Base-by-base conservation (phyloP, 2,329 filamentous ascomycete genomes). In the Raffaelea deltoideospora region DNA sequence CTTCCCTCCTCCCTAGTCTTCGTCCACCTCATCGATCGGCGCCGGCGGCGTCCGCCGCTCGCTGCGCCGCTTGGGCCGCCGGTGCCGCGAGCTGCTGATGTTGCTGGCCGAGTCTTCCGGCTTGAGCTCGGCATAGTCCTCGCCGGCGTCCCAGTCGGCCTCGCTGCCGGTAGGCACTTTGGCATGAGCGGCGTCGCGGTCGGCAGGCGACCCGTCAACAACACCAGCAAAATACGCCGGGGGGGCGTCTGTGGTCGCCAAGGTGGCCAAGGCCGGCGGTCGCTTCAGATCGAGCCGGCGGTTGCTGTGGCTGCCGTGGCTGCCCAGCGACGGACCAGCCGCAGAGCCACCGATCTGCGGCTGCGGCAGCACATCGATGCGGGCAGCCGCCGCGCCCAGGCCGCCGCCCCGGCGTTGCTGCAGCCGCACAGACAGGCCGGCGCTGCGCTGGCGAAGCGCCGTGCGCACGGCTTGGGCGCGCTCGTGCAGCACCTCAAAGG, bases 401-500 rank as follows among this genome's bases (percentile, higher is more conserved):
- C 30, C 39, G 17, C 48, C 52, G n/a, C 46, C 45, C 45, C 58
- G 67, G 43, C 65, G 76, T 57, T 58, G 74, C 59, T 64, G 77
- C 53, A 72, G 67, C 56, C 58, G 76, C 63, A 63, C 67, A 47
- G 70, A 71, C 5, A 96, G 63, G 2, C 84, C 87, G 1, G 85
- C 84, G 13, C 79, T 77, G 29, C 88, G 80, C 52, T 90, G 81
- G 6, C 87, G 79, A 5, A 96, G 66, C 1, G 79, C 73, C 18
- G 73, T 76, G 5, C 88, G 77, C 14, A 95, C 82, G 15, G 67
- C 57, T 58, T 95, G 86, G 2, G 88, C 88, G 50, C 79, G 79
- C 46, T 75, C 71, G 53, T 96, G 88, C n/a, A 96, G 66, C 21
- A 74, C 76, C 59, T 96, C 88, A 48, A 96, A 95, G 0, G 87